Evolutionary conservation across 352 stramenopile species (phyloP).

Genomic region (Pythium graminicola): DNA sequence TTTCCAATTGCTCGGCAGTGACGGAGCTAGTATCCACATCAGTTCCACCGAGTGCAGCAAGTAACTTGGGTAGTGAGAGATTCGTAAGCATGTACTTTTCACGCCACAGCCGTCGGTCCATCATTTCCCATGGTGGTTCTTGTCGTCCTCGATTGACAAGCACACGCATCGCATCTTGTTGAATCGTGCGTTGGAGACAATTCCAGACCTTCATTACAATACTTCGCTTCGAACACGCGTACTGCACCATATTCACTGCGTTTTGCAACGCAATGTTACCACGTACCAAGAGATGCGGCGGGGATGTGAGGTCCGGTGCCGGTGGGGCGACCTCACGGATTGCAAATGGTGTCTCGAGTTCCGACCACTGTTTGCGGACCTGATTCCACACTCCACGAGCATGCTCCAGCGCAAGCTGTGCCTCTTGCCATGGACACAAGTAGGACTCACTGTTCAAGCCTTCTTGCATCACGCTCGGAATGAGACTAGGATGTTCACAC

Average conservation of each 20-base stretch:
- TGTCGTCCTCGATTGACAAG: constrained; percentile 34
- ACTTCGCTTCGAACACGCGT: constrained; percentile 56
- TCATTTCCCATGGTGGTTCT: constrained; percentile 34
- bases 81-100: constrained; percentile 64
- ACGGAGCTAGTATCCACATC: background rate
- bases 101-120: constrained; percentile 42
- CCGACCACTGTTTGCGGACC: constrained; percentile 47
- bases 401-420: constrained; percentile 38
- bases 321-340: constrained; percentile 35
- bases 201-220: constrained; percentile 41
- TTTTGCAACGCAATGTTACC: constrained; percentile 60
- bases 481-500: constrained; percentile 47
- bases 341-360: constrained; percentile 55
- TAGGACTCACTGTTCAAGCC: background rate
- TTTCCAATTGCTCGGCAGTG: constrained; percentile 11
- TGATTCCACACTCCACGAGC: constrained; percentile 38
- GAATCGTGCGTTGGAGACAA: constrained; percentile 48
- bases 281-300: constrained; percentile 39
- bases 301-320: constrained; percentile 36
- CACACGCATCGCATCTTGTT: constrained; percentile 48
- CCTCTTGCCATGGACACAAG: constrained; percentile 50
- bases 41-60: constrained; percentile 10
- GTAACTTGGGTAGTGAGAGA: constrained; percentile 34
- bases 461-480: constrained; percentile 5
- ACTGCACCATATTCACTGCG: constrained; percentile 65